Evolutionary conservation across 2,329 filamentous ascomycete genomes (phyloP).

Genomic region (Colletotrichum truncatum): DNA sequence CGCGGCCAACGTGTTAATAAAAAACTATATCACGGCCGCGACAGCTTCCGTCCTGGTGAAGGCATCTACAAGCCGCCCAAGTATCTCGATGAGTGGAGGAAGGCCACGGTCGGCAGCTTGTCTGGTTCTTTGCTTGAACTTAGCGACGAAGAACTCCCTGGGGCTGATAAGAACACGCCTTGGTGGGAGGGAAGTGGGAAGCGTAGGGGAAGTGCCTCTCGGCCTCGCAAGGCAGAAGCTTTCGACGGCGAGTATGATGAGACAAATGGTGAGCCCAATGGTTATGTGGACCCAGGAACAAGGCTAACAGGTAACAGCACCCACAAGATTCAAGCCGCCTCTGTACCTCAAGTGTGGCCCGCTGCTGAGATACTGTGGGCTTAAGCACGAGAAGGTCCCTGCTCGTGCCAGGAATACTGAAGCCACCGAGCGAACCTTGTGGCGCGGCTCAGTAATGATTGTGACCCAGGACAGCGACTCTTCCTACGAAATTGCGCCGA

Average conservation of each 20-base stretch:
- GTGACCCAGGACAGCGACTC: slow-evolving; percentile 88
- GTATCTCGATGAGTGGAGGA: slow-evolving; percentile 79
- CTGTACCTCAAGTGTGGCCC: slow-evolving; percentile 92
- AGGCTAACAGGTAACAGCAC: slow-evolving; percentile 45
- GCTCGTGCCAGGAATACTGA: slow-evolving; percentile 46
- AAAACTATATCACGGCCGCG: slow-evolving; percentile 51
- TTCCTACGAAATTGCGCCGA: slow-evolving; percentile 82
- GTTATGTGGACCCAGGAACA: background rate
- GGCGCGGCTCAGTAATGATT: slow-evolving; percentile 95
- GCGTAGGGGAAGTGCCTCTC: slow-evolving; percentile 56
- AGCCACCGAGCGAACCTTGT: slow-evolving; percentile 74
- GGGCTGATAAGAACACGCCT: slow-evolving; percentile 62
- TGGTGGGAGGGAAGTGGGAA: slow-evolving; percentile 79
- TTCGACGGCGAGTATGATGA: slow-evolving; percentile 77
- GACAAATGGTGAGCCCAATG: slow-evolving; percentile 57
- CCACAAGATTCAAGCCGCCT: slow-evolving; percentile 82
- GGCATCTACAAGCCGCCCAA: slow-evolving; percentile 67
- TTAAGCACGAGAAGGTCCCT: slow-evolving; percentile 69
- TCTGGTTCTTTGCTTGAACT: slow-evolving; percentile 69
- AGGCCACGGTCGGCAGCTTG: slow-evolving; percentile 70
- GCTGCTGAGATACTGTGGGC: slow-evolving; percentile 87
- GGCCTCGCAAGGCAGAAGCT: slow-evolving; percentile 66
- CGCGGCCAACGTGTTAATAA: slow-evolving; percentile 47
- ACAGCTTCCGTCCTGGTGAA: slow-evolving; percentile 56
- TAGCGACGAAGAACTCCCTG: slow-evolving; percentile 44